Percentiles rank a stretch among this genome's conserved stretches.
Evolutionary conservation across 1,284 basidiomycete species (phyloP).

Genomic region (Ustilago sp.): DNA sequence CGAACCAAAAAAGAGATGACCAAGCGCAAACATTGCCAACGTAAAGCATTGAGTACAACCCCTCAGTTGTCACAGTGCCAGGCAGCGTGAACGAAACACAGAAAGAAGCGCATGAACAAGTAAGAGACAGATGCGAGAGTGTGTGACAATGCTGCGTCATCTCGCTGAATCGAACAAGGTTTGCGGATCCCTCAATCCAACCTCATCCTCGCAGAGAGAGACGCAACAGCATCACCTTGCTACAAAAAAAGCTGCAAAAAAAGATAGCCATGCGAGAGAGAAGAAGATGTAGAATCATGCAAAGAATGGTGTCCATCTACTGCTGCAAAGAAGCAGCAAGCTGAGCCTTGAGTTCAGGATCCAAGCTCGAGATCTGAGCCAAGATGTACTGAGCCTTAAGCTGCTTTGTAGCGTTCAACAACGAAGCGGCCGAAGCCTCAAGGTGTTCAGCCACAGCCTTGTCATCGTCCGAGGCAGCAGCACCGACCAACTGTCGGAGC

Average conservation of each 20-base stretch:
- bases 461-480: constrained; percentile 58
- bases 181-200: constrained; percentile 45
- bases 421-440: constrained; percentile 56
- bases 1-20: constrained; percentile 10
- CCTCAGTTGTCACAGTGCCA: constrained; percentile 27
- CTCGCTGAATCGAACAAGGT: background rate
- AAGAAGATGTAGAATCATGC: background rate
- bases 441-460: constrained; percentile 59
- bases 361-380: constrained; percentile 62
- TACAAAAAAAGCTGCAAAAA: background rate
- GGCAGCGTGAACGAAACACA: background rate
- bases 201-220: background rate
- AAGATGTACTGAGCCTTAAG: constrained; percentile 58
- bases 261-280: background rate
- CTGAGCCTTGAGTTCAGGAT: constrained; percentile 52
- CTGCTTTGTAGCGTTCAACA: constrained; percentile 57
- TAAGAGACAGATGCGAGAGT: background rate
- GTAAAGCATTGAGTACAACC: constrained; percentile 20
- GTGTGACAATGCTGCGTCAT: background rate
- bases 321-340: constrained; percentile 47
- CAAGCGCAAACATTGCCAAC: background rate
- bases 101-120: background rate
- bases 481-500: constrained; percentile 54
- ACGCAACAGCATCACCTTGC: background rate
- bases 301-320: background rate